phyloP scores from a whole-genome alignment of 805 yeast genomes.

The Millerozyma miso region DNA sequence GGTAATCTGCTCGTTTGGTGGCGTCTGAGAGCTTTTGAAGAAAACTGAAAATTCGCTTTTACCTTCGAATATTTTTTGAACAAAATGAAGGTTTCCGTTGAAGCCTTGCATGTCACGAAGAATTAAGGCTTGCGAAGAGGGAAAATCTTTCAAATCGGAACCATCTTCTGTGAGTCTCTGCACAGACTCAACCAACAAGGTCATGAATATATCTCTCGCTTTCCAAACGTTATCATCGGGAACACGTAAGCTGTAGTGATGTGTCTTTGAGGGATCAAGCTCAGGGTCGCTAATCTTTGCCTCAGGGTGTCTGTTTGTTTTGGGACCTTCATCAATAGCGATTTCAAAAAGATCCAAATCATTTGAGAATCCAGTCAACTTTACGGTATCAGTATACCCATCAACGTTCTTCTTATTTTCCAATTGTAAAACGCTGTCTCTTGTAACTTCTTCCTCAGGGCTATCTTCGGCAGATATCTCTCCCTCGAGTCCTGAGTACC shows the following conservation, averaged over 20 bases:
- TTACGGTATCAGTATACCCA: constrained; percentile 36
- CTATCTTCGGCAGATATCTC: constrained; percentile 17
- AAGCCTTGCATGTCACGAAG: constrained; percentile 56
- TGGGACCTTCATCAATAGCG: constrained; percentile 53
- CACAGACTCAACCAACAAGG: constrained; percentile 69
- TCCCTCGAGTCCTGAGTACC: constrained; percentile 77
- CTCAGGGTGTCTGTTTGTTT: constrained; percentile 41
- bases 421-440: constrained; percentile 22
- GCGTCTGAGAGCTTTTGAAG: constrained; percentile 47
- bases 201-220: constrained; percentile 70
- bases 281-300: constrained; percentile 28
- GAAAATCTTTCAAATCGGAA: constrained; percentile 23
- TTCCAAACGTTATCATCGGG: constrained; percentile 75
- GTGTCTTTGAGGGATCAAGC: constrained; percentile 56
- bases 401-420: constrained; percentile 20
- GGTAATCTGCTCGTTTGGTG: constrained; percentile 32
- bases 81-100: constrained; percentile 72
- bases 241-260: constrained; percentile 63
- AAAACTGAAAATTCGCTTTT: constrained; percentile 69
- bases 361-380: constrained; percentile 44
- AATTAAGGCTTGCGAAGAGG: constrained; percentile 48
- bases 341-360: constrained; percentile 67
- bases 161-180: constrained; percentile 33
- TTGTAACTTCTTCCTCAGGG: constrained; percentile 6
- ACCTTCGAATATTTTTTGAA: constrained; percentile 76